These are phyloP conservation scores for Crucibulum laeve DNA, from an alignment of 768 basidiomycete genomes.

Conservation along the genomic window DNA sequence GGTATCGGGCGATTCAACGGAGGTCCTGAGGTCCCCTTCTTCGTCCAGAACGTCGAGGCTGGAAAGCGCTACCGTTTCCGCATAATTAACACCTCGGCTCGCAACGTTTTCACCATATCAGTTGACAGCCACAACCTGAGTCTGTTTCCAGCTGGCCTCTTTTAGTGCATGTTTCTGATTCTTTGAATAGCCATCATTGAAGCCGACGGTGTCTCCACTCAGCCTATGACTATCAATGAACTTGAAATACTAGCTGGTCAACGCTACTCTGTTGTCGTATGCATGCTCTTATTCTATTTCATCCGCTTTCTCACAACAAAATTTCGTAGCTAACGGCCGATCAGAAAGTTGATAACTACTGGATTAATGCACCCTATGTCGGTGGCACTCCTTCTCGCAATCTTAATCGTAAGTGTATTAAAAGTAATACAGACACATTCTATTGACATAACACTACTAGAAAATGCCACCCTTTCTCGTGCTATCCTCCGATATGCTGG, in stretches of 20 bases:
- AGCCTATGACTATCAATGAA: conserved; percentile 23
- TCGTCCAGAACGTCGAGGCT: conserved; percentile 29
- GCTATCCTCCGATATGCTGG: conserved; percentile 32
- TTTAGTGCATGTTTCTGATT: neutral
- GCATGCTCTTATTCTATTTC: conserved; percentile 2
- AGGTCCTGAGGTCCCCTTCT: conserved; percentile 30
- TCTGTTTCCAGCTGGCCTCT: neutral
- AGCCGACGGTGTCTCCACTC: conserved; percentile 26
- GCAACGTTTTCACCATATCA: conserved; percentile 28
- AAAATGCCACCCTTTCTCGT: conserved; percentile 24
- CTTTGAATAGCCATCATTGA: conserved; percentile 23
- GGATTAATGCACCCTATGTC: conserved; percentile 26
- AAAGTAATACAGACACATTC: neutral
- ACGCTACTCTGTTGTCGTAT: conserved; percentile 33
- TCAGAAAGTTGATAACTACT: conserved; percentile 38
- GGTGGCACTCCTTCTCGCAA: conserved; percentile 18
- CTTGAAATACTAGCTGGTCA: conserved; percentile 38
- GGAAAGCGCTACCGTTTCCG: conserved; percentile 45
- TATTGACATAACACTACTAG: conserved; percentile 7
- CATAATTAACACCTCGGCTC: conserved; percentile 40
- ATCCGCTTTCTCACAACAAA: neutral
- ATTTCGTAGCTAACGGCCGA: conserved; percentile 23
- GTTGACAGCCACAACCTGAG: conserved; percentile 16
- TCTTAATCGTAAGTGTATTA: conserved; percentile 12
- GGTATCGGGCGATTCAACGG: conserved; percentile 33